These are phyloP conservation scores for Capronia epimyces DNA, from an alignment of 2,329 filamentous ascomycete genomes.

Conservation along the genomic window DNA sequence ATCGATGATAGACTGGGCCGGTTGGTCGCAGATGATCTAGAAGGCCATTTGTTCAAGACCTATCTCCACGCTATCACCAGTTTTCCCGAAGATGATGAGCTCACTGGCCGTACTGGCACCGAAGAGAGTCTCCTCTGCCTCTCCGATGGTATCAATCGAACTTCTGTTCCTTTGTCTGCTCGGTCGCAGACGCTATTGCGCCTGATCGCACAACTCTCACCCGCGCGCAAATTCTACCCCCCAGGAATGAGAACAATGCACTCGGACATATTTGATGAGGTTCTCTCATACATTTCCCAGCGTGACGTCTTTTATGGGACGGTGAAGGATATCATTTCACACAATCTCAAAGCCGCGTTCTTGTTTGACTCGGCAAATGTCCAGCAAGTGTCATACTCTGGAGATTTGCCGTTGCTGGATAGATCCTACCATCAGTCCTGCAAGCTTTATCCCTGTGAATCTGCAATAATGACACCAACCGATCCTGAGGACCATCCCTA, in stretches of 20 bases:
- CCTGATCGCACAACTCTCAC: constrained; percentile 11
- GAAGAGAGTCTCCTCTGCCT: constrained; percentile 32
- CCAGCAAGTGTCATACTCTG: constrained; percentile 1
- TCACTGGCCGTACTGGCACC: constrained; percentile 34
- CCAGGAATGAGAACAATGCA: constrained; percentile 18
- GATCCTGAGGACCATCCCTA: constrained; percentile 7
- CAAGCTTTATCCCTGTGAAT: constrained; percentile 11
- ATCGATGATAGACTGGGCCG: constrained; percentile 28
- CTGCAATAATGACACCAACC: not conserved
- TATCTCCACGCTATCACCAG: constrained; percentile 39
- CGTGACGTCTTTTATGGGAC: constrained; percentile 17
- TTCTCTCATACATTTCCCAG: constrained; percentile 11
- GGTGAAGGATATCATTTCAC: constrained; percentile 9
- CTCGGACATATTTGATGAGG: constrained; percentile 9
- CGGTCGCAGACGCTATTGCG: constrained; percentile 5
- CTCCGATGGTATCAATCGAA: constrained; percentile 13
- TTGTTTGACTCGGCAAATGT: constrained; percentile 8
- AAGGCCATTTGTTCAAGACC: constrained; percentile 28
- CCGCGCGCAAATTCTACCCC: constrained; percentile 9
- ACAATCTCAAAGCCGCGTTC: constrained; percentile 12
- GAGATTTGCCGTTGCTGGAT: constrained; percentile 9
- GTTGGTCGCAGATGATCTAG: constrained; percentile 23
- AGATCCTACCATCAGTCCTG: constrained; percentile 10
- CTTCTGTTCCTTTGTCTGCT: constrained; percentile 7
- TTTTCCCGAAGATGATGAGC: constrained; percentile 33